Evolutionary conservation across 1,284 basidiomycete genomes (phyloP).

Genomic region (Pseudozyma sp.): DNA sequence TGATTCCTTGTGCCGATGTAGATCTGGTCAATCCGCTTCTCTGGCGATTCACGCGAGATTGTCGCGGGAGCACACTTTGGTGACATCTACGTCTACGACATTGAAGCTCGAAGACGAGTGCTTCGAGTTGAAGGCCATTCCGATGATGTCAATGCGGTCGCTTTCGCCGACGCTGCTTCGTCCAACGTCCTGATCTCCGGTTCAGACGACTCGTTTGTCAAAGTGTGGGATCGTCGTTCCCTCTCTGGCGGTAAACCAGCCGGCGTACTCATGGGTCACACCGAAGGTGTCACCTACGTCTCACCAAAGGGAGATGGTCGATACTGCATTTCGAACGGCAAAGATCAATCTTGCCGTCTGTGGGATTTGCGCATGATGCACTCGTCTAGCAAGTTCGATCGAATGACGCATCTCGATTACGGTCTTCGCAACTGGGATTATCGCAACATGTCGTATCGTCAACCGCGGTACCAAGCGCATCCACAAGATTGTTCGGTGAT

Average conservation of each 20-base stretch:
- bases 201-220: constrained; percentile 91
- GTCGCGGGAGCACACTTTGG: constrained; percentile 75
- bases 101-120: constrained; percentile 81
- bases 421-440: constrained; percentile 83
- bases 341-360: constrained; percentile 90
- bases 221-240: constrained; percentile 94
- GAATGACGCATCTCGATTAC: constrained; percentile 73
- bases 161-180: constrained; percentile 90
- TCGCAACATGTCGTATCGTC: constrained; percentile 72
- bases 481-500: constrained; percentile 93
- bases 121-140: constrained; percentile 85
- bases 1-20: constrained; percentile 35
- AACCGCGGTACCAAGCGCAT: constrained; percentile 74
- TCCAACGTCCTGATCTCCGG: constrained; percentile 94
- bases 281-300: constrained; percentile 74
- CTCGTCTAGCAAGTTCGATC: constrained; percentile 77
- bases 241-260: constrained; percentile 82
- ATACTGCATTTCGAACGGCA: constrained; percentile 96
- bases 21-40: constrained; percentile 95
- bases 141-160: constrained; percentile 93
- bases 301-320: constrained; percentile 80
- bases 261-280: constrained; percentile 92
- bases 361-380: constrained; percentile 97
- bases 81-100: constrained; percentile 83
- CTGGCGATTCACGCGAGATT: constrained; percentile 93